Percentiles rank a stretch among this genome's conserved stretches.
These are phyloP conservation scores for Picea glauca DNA, from an alignment of 75 land plant genomes.

Conservation along the genomic window DNA sequence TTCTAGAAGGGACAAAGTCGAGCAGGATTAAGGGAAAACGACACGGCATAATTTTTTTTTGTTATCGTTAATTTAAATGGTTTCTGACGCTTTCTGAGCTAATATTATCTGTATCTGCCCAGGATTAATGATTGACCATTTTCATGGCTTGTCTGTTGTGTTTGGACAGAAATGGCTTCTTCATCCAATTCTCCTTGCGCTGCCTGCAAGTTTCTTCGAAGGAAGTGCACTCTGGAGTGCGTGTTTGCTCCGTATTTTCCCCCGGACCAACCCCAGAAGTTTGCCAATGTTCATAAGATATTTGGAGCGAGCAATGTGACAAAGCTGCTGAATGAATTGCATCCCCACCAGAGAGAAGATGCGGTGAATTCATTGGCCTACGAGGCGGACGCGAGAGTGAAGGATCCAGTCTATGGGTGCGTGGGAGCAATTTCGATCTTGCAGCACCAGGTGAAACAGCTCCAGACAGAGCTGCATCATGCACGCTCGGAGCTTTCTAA, in stretches of 20 bases:
- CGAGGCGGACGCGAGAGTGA: slow-evolving; percentile 62
- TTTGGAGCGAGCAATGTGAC: slow-evolving; percentile 67
- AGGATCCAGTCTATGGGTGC: slow-evolving; percentile 66
- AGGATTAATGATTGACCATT: background rate
- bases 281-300: slow-evolving; percentile 53
- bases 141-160: background rate
- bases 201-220: slow-evolving; percentile 75
- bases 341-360: slow-evolving; percentile 46
- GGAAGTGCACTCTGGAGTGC: slow-evolving; percentile 68
- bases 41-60: background rate
- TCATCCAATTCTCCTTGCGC: slow-evolving; percentile 73
- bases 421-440: slow-evolving; percentile 55
- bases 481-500: slow-evolving; percentile 45
- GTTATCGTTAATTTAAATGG: background rate
- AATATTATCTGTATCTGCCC: background rate
- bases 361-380: slow-evolving; percentile 61
- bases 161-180: slow-evolving; percentile 10
- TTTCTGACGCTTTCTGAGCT: background rate
- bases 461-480: slow-evolving; percentile 62
- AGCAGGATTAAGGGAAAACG: background rate
- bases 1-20: background rate
- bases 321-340: slow-evolving; percentile 62
- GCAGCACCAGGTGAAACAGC: slow-evolving; percentile 43
- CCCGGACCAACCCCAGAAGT: slow-evolving; percentile 69
- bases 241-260: slow-evolving; percentile 87